Conservation (phyloP, 202 grass and related monocot species). For the Thinopyrum obtusiflorum region DNA sequence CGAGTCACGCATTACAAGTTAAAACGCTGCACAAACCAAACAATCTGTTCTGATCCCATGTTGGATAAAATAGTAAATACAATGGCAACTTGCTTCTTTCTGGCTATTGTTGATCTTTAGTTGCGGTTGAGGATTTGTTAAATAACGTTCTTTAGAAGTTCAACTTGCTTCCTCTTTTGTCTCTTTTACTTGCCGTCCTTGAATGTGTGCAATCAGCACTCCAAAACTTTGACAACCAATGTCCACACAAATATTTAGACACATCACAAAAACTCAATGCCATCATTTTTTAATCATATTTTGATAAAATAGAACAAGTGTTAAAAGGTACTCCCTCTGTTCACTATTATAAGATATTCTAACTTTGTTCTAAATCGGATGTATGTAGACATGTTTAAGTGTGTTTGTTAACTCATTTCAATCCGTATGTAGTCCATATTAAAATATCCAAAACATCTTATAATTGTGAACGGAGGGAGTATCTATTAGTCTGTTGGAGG, state of each 20-base stretch:
- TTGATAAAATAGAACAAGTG: not conserved
- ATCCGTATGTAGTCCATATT: too few species aligned
- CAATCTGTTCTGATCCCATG: constrained; percentile 6
- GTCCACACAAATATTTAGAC: not conserved
- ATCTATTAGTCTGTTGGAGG: not conserved
- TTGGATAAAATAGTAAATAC: not conserved
- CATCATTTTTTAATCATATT: constrained; percentile 12
- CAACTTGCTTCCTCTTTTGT: constrained; percentile 10
- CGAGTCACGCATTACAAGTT: not conserved
- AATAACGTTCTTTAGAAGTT: not conserved
- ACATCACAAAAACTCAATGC: not conserved
- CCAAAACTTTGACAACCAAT: not conserved
- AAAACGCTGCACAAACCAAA: constrained; percentile 9
- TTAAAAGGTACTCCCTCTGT: not conserved
- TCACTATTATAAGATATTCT: too few species aligned
- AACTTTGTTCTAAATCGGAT: too few species aligned
- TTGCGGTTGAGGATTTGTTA: not conserved
- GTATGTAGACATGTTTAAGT: too few species aligned
- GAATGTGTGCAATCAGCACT: not conserved
- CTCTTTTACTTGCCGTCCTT: not conserved
- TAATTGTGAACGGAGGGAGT: not conserved
- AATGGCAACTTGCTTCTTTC: not conserved
- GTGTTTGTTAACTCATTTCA: too few species aligned
- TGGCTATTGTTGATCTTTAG: not conserved
- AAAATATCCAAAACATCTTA: too few species aligned